Conservation (phyloP, 2,329 filamentous ascomycete species). For the Lomentospora prolificans region DNA sequence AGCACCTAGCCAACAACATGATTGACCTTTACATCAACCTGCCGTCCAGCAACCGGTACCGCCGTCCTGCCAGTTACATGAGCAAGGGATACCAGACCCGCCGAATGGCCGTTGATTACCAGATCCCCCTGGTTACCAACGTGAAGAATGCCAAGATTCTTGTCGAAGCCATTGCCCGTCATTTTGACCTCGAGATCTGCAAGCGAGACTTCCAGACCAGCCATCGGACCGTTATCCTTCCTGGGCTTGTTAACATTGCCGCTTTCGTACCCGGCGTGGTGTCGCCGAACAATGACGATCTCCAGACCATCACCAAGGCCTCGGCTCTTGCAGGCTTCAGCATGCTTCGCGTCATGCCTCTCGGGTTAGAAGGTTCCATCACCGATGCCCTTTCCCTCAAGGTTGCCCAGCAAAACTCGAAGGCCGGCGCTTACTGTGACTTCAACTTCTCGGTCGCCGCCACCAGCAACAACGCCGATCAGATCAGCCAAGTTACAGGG, state of each 20-base stretch:
- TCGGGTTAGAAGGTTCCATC: conserved; percentile 62
- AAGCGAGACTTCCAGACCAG: conserved; percentile 89
- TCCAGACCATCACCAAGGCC: conserved; percentile 60
- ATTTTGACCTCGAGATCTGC: conserved; percentile 75
- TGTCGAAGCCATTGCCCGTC: conserved; percentile 83
- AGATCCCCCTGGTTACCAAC: conserved; percentile 94
- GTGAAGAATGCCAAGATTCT: conserved; percentile 99
- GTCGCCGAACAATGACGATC: conserved; percentile 53
- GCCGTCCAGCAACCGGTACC: conserved; percentile 96
- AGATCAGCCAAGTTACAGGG: conserved; percentile 60
- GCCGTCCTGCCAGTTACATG: conserved; percentile 95
- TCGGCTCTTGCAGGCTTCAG: conserved; percentile 68
- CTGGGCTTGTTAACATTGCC: conserved; percentile 69
- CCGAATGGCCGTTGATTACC: conserved; percentile 95
- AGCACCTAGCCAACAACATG: conserved; percentile 93
- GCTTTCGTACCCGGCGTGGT: conserved; percentile 69
- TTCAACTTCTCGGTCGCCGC: conserved; percentile 73
- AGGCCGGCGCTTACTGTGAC: conserved; percentile 60
- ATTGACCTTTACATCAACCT: conserved; percentile 99
- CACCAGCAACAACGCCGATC: conserved; percentile 62
- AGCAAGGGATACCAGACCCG: conserved; percentile 94
- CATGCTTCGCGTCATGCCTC: conserved; percentile 71
- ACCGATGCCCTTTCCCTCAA: conserved; percentile 64
- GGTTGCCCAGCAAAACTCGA: conserved; percentile 61
- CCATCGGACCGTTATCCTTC: conserved; percentile 63